phyloP scores from a whole-genome alignment of 2,329 filamentous ascomycete species.

The Annulohypoxylon truncatum region DNA sequence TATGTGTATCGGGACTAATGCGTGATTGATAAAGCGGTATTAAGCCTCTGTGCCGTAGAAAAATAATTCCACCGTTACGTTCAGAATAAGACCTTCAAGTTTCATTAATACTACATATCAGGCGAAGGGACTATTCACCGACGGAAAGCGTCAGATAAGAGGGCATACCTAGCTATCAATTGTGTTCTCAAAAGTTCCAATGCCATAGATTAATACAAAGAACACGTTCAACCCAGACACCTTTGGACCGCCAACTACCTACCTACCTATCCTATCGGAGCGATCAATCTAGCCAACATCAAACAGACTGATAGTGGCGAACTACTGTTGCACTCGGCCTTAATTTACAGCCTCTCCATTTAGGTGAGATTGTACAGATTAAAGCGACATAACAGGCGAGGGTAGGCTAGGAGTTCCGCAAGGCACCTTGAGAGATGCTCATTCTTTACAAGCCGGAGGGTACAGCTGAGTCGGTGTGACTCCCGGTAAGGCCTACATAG shows the following conservation, averaged over 20 bases:
- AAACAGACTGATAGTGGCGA: not conserved
- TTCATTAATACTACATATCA: not conserved
- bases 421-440: not conserved
- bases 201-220: not conserved
- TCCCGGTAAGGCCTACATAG: not conserved
- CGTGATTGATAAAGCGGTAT: no score
- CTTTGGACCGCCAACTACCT: not conserved
- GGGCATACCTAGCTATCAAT: not conserved
- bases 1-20: not conserved
- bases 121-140: not conserved
- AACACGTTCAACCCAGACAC: not conserved
- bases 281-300: not conserved
- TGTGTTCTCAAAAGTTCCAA: not conserved
- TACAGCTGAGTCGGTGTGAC: not conserved
- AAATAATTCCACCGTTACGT: not conserved
- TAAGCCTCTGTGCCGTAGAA: not conserved
- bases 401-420: not conserved
- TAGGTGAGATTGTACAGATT: not conserved
- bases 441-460: not conserved
- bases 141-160: not conserved
- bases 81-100: not conserved
- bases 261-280: not conserved
- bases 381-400: not conserved
- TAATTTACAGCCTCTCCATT: not conserved
- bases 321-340: constrained; percentile 3